phyloP scores from a whole-genome alignment of 257 asterid genomes.

The Galeopsis tetrahit region DNA sequence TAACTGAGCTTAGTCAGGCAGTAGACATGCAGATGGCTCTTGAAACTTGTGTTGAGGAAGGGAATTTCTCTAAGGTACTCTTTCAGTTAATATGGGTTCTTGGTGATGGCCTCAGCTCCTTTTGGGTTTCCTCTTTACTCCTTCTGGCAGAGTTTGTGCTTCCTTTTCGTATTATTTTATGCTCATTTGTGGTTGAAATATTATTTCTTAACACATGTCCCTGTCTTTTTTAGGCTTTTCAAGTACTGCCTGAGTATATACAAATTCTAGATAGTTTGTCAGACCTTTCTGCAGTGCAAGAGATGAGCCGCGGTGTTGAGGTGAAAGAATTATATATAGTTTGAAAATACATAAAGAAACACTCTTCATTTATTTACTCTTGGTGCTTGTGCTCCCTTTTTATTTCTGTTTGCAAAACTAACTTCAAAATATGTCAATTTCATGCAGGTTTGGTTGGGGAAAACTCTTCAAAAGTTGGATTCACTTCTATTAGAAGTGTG shows the following conservation, averaged over 20 bases:
- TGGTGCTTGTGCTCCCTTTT: slow-evolving; percentile 32
- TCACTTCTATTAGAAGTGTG: slow-evolving; percentile 87
- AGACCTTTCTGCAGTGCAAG: slow-evolving; percentile 83
- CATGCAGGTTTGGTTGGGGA: slow-evolving; percentile 94
- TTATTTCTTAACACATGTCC: slow-evolving; percentile 35
- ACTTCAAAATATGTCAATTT: slow-evolving; percentile 23
- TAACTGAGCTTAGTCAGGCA: slow-evolving; percentile 84
- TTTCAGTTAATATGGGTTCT: slow-evolving; percentile 40
- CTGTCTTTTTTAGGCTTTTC: slow-evolving; percentile 81
- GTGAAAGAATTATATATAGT: slow-evolving; percentile 44
- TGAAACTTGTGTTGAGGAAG: slow-evolving; percentile 85
- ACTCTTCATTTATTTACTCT: slow-evolving; percentile 24
- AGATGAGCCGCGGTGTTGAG: slow-evolving; percentile 96
- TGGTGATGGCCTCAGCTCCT: slow-evolving; percentile 23
- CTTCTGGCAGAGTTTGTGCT: slow-evolving; percentile 28
- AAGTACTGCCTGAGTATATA: slow-evolving; percentile 88
- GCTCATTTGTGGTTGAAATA: slow-evolving; percentile 22
- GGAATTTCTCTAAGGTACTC: slow-evolving; percentile 84
- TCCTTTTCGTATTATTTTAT: slow-evolving; percentile 24
- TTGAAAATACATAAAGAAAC: slow-evolving; percentile 12
- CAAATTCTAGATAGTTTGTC: slow-evolving; percentile 89
- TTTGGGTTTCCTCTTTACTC: not conserved
- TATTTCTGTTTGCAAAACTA: slow-evolving; percentile 17
- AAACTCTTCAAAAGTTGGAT: slow-evolving; percentile 95
- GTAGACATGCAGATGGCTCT: slow-evolving; percentile 79